Percentiles rank a stretch among this genome's conserved stretches.
Evolutionary conservation across 768 basidiomycete species (phyloP).

Genomic region (Lactifluus hygrophoroides): DNA sequence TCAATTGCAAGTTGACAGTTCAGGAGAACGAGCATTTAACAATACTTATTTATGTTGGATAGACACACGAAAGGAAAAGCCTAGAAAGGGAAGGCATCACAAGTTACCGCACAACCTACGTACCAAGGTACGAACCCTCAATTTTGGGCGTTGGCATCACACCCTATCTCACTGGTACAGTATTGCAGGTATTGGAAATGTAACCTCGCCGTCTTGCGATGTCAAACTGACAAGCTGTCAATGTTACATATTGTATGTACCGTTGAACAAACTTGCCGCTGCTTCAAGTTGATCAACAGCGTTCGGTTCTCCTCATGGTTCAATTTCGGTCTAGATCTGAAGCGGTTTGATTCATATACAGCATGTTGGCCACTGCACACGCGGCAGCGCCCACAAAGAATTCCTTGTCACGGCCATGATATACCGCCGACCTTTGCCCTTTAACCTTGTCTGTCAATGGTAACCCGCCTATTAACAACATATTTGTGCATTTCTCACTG

Average conservation of each 20-base stretch:
- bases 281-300: not conserved
- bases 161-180: not conserved
- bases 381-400: not conserved
- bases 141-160: not conserved
- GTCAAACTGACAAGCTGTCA: not conserved
- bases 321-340: not conserved
- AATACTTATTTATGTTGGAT: not conserved
- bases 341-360: too few species aligned
- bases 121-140: not conserved
- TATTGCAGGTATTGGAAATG: not conserved
- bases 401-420: not conserved
- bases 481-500: too few species aligned
- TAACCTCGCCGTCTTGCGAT: not conserved
- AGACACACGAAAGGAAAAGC: not conserved
- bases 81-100: not conserved
- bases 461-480: not conserved
- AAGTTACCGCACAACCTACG: not conserved
- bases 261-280: not conserved
- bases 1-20: not conserved
- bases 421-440: not conserved
- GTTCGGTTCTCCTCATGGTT: slow-evolving; percentile 3
- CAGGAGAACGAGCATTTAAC: not conserved
- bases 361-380: not conserved
- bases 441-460: not conserved
- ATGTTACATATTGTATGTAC: not conserved